Evolutionary conservation across 768 basidiomycete genomes (phyloP), one percentile per base, ranked within the genome.

Genomic region (Mycena maculata): DNA sequence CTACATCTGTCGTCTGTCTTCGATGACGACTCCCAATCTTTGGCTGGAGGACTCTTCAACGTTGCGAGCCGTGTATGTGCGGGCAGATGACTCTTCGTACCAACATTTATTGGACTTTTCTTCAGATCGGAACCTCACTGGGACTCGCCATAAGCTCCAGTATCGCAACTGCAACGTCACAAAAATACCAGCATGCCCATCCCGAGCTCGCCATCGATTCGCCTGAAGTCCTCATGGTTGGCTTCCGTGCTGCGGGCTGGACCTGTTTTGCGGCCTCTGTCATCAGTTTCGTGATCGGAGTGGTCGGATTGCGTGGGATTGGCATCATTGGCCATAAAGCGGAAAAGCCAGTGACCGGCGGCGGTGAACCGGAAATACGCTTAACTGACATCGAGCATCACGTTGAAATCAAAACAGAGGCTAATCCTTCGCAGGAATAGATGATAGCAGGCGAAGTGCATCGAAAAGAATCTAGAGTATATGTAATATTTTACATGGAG

Each of bases 41-140:
- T 80, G 25, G 78, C 79, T 0, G 79, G 78, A 3, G 76, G 78
- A 4, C 67, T 80, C 42, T 80, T 80, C 72, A 78, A 74, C 59
- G 77, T 80, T 28, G 75, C 77, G 9, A 77, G 74, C 12, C 68
- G 79, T 22, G 76, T 78, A 7, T 42, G 42, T 57, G 16, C 36
- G 49, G 16, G 16, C 13, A 20, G 13, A 53, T 3, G 4, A 50
- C 28, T 9, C 18, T 11, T 11, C 12, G 8, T 28, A 23, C 45
- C 18, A 25, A 49, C 25, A 25, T 11, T n/a, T 2, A 33, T 11
- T n/a, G 33, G 48, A 2, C 23, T 18, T 3, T 15, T 28, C 4
- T 30, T 1, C 52, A 80, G 79, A 70, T 80, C 38, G 79, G 78
- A 33, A 80, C 79, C 0, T 78, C 79, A 4, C 65, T 79, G 12